Evolutionary conservation across 306 rosid genomes (phyloP), one percentile per base, ranked within the genome.

Genomic region (Calophaca sinica): DNA sequence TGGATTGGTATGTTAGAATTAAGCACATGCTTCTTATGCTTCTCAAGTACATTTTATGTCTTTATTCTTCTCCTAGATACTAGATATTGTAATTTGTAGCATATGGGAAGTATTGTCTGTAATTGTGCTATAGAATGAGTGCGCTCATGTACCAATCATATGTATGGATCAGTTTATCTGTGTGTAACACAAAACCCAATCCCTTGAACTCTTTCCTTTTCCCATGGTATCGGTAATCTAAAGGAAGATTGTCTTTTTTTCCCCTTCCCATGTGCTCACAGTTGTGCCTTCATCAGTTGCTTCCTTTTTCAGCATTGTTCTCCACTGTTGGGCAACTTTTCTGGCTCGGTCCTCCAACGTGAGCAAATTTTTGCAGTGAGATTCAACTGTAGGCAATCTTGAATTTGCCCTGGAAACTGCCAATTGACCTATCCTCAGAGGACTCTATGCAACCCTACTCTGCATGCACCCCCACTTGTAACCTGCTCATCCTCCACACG

Each of bases 1-100:
- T 90, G 96, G 89, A 88, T 66, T 91, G 98, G 98, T 94, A 91
- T 49, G 81, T 69, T 68, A 4, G 14, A 68, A n/a, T 48, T 53
- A 68, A 68, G 49, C 60, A 14, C 32, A 14, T 15, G 58, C 20
- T 14, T 63, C 51, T 11, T 62, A 14, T 62, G 69, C 69, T 64
- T 64, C 70, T 20, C 38, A 64, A n/a, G 7, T 15, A 65, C 39
- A 63, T 4, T 61, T 29, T 28, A 38, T 62, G 8, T 14, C 33
- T 39, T 62, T 36, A 62, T 62, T 62, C 32, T 38, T 62, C 32
- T 62, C 50, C 49, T 7, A 62, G 31, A 38, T 62, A 38, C 20
- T 62, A 14, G 7, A 62, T 62, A 39, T 14, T 61, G 9, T 35
- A 35, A 13, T 35, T 61, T 61, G 67, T 61, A 61, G 67, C 46